These are phyloP conservation scores for Heterobasidion annosum DNA, from an alignment of 1,284 basidiomycete genomes.

Conservation along the genomic window DNA sequence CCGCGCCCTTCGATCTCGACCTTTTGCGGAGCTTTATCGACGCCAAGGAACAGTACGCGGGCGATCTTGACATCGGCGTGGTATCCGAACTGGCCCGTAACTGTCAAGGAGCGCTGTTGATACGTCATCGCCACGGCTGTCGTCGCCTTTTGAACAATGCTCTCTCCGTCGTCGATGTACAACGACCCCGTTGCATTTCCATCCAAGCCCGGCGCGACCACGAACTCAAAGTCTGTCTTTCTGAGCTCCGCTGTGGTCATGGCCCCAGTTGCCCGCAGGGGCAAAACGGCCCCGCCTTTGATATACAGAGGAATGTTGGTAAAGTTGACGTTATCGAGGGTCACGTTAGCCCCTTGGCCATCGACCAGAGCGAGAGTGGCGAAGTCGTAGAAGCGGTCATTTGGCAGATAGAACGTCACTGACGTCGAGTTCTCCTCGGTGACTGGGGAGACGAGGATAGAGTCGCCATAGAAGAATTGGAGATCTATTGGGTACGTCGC, in stretches of 20 bases:
- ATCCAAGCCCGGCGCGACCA: conserved; percentile 42
- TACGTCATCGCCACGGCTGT: conserved; percentile 40
- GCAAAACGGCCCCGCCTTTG: conserved; percentile 47
- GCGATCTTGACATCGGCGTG: conserved; percentile 32
- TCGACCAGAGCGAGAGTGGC: conserved; percentile 35
- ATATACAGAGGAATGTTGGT: conserved; percentile 57
- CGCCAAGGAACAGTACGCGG: conserved; percentile 36
- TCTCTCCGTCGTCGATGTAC: conserved; percentile 59
- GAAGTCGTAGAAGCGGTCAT: conserved; percentile 62
- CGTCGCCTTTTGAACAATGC: conserved; percentile 30
- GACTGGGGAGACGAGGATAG: conserved; percentile 62
- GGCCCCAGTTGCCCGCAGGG: conserved; percentile 40
- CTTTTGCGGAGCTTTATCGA: conserved; percentile 10
- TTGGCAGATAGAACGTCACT: conserved; percentile 53
- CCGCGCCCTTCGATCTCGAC: neutral
- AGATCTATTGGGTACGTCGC: conserved; percentile 51
- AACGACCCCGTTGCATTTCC: conserved; percentile 42
- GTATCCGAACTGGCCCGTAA: conserved; percentile 44
- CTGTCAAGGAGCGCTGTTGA: conserved; percentile 28
- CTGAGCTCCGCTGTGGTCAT: conserved; percentile 54
- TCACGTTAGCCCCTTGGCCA: conserved; percentile 35
- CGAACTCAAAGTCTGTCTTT: conserved; percentile 49
- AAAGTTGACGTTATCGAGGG: conserved; percentile 40
- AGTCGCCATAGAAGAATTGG: conserved; percentile 63
- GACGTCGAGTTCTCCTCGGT: conserved; percentile 52